phyloP scores from a whole-genome alignment of 2,329 filamentous ascomycete species.

The Monosporascus sp. region DNA sequence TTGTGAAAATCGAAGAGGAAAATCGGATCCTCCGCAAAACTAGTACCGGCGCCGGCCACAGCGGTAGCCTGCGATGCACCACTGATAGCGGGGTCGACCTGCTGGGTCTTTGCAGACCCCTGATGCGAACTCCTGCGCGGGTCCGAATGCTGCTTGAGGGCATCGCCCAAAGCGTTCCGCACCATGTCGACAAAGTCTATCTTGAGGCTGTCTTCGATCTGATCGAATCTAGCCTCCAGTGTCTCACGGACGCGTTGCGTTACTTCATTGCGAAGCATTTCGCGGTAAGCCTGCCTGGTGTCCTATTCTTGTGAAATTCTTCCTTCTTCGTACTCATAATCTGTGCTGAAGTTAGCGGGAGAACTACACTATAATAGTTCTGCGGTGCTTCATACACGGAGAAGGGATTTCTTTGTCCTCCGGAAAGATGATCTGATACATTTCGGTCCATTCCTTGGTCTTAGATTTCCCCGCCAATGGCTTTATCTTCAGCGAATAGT shows the following conservation, averaged over 20 bases:
- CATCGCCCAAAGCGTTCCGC: neutral
- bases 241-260: neutral
- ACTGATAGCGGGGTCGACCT: no score
- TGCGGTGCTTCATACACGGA: neutral
- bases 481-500: constrained; percentile 2
- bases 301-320: neutral
- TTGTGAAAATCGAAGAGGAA: no score
- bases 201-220: neutral
- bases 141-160: neutral
- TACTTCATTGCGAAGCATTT: neutral
- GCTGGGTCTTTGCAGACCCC: no score
- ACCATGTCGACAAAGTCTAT: neutral
- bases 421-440: constrained; percentile 5
- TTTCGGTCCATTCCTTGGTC: constrained; percentile 1
- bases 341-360: neutral
- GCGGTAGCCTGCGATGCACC: no score
- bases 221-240: neutral
- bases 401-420: constrained; percentile 1
- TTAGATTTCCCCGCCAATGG: neutral
- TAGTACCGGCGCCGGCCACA: no score
- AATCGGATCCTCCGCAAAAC: no score
- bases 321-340: neutral
- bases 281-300: neutral
- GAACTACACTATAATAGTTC: neutral
- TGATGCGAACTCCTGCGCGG: no score